phyloP scores from a whole-genome alignment of 345 rosid genomes.

The Erucastrum elatum region DNA sequence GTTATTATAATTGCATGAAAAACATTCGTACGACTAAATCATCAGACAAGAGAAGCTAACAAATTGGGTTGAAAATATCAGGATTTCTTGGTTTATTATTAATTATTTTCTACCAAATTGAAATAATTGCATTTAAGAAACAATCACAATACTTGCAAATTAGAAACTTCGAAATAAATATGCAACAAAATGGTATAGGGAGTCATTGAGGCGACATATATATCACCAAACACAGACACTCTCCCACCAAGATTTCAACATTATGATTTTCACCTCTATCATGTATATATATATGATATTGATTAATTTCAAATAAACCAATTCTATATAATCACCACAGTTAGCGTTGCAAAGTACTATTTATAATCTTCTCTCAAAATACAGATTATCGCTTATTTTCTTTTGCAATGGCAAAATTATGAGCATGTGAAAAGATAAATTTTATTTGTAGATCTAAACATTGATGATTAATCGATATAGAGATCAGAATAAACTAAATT shows the following conservation, averaged over 20 bases:
- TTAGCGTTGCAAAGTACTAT: not conserved
- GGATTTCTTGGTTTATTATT: too few relatives aligned
- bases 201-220: constrained; percentile 37
- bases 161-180: constrained; percentile 27
- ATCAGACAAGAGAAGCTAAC: too few relatives aligned
- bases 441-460: not conserved
- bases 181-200: constrained; percentile 29
- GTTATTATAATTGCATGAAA: too few relatives aligned
- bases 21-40: too few relatives aligned
- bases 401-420: not conserved
- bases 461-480: not conserved
- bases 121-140: not conserved
- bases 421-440: not conserved
- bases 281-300: not conserved
- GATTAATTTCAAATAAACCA: too few relatives aligned
- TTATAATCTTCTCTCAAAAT: not conserved
- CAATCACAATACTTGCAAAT: not conserved
- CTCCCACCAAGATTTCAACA: constrained; percentile 37
- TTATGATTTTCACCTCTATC: constrained; percentile 17
- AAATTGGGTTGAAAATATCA: too few relatives aligned
- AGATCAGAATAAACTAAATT: not conserved
- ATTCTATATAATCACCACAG: not conserved
- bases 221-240: constrained; percentile 25
- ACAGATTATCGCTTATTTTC: not conserved
- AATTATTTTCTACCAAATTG: too few relatives aligned